These are phyloP conservation scores for Agapanthus africanus DNA, from an alignment of 106 monocot genomes.

Conservation along the genomic window DNA sequence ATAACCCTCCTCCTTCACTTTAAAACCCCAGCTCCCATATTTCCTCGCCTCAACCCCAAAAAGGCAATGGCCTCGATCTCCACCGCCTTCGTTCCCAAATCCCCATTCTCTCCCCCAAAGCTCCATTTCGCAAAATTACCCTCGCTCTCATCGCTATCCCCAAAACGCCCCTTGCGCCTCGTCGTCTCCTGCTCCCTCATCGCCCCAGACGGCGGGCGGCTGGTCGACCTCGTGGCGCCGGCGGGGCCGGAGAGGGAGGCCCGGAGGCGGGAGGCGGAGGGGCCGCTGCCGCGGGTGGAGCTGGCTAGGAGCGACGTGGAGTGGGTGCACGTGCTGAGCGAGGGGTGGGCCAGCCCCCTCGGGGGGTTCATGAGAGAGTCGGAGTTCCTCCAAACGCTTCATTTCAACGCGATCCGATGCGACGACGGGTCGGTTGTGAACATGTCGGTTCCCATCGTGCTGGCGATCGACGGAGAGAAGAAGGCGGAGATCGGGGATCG, in stretches of 20 bases:
- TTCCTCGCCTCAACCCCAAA: too few species aligned
- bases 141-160: too few species aligned
- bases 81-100: too few species aligned
- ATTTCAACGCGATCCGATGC: conserved; percentile 84
- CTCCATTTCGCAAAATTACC: too few species aligned
- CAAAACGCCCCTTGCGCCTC: not conserved
- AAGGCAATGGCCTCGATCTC: too few species aligned
- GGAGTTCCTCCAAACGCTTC: conserved; percentile 99
- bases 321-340: conserved; percentile 97
- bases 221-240: conserved; percentile 64
- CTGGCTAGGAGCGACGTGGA: conserved; percentile 60
- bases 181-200: conserved; percentile 26
- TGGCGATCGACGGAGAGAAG: conserved; percentile 71
- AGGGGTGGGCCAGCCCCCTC: conserved; percentile 99
- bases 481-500: conserved; percentile 50
- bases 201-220: conserved; percentile 83
- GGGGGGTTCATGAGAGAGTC: conserved; percentile 89
- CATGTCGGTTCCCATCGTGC: conserved; percentile 97
- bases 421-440: conserved; percentile 72
- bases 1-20: too few species aligned
- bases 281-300: conserved; percentile 29
- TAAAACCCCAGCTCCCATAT: too few species aligned
- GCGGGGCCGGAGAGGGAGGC: conserved; percentile 34
- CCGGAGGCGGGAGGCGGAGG: conserved; percentile 43
- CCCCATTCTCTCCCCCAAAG: too few species aligned